Percentiles rank a stretch among this genome's conserved stretches.
Evolutionary conservation across 2,329 filamentous ascomycete genomes (phyloP).

Genomic region (Penicillium sp.): DNA sequence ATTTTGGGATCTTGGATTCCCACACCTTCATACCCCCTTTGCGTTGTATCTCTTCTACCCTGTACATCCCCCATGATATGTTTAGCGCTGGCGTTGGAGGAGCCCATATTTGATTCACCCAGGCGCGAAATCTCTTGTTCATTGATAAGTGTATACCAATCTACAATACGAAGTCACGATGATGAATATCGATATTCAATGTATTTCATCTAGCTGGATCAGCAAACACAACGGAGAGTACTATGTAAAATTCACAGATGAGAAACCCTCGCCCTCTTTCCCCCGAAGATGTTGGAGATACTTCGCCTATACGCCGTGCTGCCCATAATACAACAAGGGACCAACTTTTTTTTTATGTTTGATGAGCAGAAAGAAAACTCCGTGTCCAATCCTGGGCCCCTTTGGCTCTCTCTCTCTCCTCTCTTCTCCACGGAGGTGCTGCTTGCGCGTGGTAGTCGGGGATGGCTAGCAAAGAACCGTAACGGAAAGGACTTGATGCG

Average conservation of each 20-base stretch:
- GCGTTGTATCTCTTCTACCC: not conserved
- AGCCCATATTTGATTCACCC: not conserved
- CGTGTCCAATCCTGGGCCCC: constrained; percentile 20
- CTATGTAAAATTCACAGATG: constrained; percentile 27
- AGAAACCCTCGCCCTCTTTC: constrained; percentile 23
- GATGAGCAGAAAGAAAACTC: constrained; percentile 23
- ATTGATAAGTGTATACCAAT: not conserved
- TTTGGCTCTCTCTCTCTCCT: not conserved
- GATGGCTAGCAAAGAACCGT: constrained; percentile 6
- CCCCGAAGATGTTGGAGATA: constrained; percentile 20
- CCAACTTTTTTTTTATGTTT: constrained; percentile 32
- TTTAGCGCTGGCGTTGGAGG: constrained; percentile 21
- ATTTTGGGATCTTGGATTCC: not conserved
- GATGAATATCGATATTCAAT: constrained; percentile 16
- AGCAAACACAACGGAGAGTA: constrained; percentile 22
- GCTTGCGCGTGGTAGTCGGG: not conserved
- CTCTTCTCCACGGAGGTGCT: not conserved
- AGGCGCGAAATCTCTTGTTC: not conserved
- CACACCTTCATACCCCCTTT: constrained; percentile 4
- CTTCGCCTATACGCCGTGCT: constrained; percentile 46
- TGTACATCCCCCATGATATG: constrained; percentile 6
- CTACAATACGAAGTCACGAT: not conserved
- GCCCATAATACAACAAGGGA: constrained; percentile 40
- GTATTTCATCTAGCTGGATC: constrained; percentile 25
- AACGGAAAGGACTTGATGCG: constrained; percentile 17